A percentile compares a stretch with the other conserved stretches of the same genome.
phyloP scores from a whole-genome alignment of 495 filamentous ascomycete species.

The Parachaetomium inaequale region DNA sequence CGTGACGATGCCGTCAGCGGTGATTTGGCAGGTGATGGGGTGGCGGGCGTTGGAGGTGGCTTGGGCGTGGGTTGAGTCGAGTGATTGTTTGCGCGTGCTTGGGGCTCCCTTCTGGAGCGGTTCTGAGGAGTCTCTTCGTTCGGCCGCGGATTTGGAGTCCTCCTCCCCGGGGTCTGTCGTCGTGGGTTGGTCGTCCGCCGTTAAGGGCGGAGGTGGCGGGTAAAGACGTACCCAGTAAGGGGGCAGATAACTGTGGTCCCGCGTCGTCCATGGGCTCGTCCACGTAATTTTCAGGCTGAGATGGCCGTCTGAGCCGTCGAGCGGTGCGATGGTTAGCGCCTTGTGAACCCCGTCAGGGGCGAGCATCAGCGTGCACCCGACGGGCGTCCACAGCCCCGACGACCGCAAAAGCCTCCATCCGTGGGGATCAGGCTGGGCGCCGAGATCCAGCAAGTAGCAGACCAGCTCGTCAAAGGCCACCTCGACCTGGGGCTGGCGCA shows the following conservation, averaged over 20 bases:
- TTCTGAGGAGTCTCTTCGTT: neutral
- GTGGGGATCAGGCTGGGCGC: slow-evolving; percentile 55
- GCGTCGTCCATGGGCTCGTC: slow-evolving; percentile 55
- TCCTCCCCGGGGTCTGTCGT: slow-evolving; percentile 3
- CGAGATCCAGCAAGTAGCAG: slow-evolving; percentile 59
- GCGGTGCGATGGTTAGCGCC: slow-evolving; percentile 52
- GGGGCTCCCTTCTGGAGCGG: neutral
- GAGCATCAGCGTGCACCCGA: slow-evolving; percentile 55
- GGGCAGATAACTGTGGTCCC: slow-evolving; percentile 51
- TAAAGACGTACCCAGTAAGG: slow-evolving; percentile 59
- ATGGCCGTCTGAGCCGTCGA: slow-evolving; percentile 62
- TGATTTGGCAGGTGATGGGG: slow-evolving; percentile 47
- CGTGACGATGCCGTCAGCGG: slow-evolving; percentile 38
- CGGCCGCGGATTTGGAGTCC: neutral
- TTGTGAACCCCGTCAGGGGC: slow-evolving; percentile 50
- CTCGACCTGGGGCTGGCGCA: slow-evolving; percentile 62
- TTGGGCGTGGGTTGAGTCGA: slow-evolving; percentile 36
- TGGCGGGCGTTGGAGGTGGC: slow-evolving; percentile 20
- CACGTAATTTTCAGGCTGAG: slow-evolving; percentile 55
- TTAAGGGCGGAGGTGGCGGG: slow-evolving; percentile 25
- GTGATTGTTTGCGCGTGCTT: slow-evolving; percentile 29
- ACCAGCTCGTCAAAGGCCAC: slow-evolving; percentile 60
- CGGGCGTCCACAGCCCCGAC: slow-evolving; percentile 61
- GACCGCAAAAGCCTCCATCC: slow-evolving; percentile 57
- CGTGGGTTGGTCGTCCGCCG: neutral